These are phyloP conservation scores for Domatiomyces globalis DNA, from an alignment of 2,329 filamentous ascomycete species.

Conservation along the genomic window DNA sequence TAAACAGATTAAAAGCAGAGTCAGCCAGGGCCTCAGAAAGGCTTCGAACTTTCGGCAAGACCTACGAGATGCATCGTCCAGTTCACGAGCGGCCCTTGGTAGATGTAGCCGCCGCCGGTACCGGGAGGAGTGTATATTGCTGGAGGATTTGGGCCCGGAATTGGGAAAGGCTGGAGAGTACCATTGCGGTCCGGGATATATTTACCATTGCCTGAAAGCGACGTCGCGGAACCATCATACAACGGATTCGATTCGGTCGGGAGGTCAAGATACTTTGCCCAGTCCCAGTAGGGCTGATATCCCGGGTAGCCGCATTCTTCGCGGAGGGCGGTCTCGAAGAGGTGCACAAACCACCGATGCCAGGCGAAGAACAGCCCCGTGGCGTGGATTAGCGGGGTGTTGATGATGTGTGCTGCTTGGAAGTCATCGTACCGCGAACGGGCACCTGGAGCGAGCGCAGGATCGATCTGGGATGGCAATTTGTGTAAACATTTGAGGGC, in stretches of 20 bases:
- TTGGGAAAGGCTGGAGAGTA: no score
- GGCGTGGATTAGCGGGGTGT: slow-evolving; percentile 32
- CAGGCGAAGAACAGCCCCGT: slow-evolving; percentile 23
- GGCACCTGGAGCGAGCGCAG: slow-evolving; percentile 27
- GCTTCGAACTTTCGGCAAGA: no score
- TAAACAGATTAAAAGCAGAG: no score
- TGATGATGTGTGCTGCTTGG: slow-evolving; percentile 36
- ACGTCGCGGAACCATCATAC: slow-evolving; percentile 37
- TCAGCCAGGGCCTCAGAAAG: no score
- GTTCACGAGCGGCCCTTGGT: no score
- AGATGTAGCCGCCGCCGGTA: no score
- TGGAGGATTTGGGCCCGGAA: no score
- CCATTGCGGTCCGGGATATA: slow-evolving; percentile 15
- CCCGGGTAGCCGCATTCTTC: slow-evolving; percentile 29
- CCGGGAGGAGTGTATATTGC: no score
- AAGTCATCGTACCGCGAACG: slow-evolving; percentile 38
- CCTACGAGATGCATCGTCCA: no score
- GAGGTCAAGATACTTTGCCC: slow-evolving; percentile 19
- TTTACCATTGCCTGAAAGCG: slow-evolving; percentile 33
- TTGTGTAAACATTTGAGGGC: slow-evolving; percentile 34
- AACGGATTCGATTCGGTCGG: slow-evolving; percentile 32
- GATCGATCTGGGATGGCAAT: slow-evolving; percentile 25
- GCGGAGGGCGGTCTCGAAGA: slow-evolving; percentile 23
- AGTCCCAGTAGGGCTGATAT: slow-evolving; percentile 32
- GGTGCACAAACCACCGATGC: slow-evolving; percentile 24